Conservation (phyloP, 352 stramenopile species). For the Globisporangium radiosum region DNA sequence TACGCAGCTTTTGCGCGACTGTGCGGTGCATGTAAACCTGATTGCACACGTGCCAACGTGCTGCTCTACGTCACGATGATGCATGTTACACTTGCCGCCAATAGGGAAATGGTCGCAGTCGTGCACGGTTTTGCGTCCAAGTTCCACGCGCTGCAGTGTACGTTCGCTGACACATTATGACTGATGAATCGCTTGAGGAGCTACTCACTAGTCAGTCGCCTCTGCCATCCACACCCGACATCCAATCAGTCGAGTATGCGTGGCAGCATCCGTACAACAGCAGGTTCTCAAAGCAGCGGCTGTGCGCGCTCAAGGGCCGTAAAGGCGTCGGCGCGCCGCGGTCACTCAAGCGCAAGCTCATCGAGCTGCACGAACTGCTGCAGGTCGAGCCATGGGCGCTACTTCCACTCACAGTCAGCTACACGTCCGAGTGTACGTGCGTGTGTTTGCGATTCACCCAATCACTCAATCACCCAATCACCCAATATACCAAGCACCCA, state of each 20-base stretch:
- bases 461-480: conserved; percentile 7
- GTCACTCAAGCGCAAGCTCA: conserved; percentile 63
- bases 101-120: conserved; percentile 73
- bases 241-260: background rate
- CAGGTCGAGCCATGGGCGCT: conserved; percentile 43
- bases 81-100: conserved; percentile 53
- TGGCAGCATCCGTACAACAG: conserved; percentile 37
- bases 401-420: conserved; percentile 31
- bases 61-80: too few species aligned
- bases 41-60: too few species aligned
- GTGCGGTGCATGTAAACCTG: too few species aligned
- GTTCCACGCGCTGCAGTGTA: conserved; percentile 50
- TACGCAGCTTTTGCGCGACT: too few species aligned
- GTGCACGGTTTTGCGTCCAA: conserved; percentile 77
- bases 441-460: too few species aligned
- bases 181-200: too few species aligned
- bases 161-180: too few species aligned
- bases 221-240: conserved; percentile 2
- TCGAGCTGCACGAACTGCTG: conserved; percentile 63
- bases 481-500: too few species aligned
- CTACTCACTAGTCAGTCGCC: conserved; percentile 24
- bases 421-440: too few species aligned
- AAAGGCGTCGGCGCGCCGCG: conserved; percentile 37
- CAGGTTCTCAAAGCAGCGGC: conserved; percentile 37
- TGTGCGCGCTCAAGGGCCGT: conserved; percentile 6